Conservation (phyloP, 23 red algal species). For the Gracilariopsis chorda region DNA sequence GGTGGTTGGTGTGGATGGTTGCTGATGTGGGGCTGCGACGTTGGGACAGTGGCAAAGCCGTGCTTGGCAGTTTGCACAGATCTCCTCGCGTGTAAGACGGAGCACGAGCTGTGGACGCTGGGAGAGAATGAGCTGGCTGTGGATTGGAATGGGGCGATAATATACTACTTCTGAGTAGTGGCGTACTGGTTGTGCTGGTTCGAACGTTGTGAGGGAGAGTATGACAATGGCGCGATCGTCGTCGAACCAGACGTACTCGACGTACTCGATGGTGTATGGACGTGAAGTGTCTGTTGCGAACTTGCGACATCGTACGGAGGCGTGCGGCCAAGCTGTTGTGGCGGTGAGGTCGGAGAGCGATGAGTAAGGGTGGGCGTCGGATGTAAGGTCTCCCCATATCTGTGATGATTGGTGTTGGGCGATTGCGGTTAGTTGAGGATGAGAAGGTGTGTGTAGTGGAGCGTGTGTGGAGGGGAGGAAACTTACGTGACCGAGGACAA, state of each 20-base stretch:
- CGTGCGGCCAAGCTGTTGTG: not conserved
- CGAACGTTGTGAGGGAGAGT: slow-evolving; percentile 24
- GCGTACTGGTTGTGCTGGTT: not conserved
- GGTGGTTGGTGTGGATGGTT: not conserved
- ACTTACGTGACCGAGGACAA: slow-evolving; percentile 57
- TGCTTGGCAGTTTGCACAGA: not conserved
- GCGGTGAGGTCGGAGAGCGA: not conserved
- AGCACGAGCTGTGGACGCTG: not conserved
- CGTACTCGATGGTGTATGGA: slow-evolving; percentile 16
- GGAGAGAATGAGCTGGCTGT: not conserved
- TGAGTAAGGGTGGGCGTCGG: slow-evolving; percentile 4
- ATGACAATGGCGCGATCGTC: slow-evolving; percentile 47
- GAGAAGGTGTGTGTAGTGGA: not conserved
- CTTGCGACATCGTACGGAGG: slow-evolving; percentile 38
- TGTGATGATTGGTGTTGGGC: not conserved
- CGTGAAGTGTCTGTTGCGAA: slow-evolving; percentile 39
- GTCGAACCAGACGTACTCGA: slow-evolving; percentile 63
- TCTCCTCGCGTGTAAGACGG: not conserved
- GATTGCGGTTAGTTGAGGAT: not conserved
- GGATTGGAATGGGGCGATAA: not conserved
- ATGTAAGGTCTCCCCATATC: slow-evolving; percentile 25
- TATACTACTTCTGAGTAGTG: slow-evolving; percentile 2
- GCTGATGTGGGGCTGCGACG: not conserved
- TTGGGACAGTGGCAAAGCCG: not conserved
- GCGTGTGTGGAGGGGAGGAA: not conserved